Percentiles rank a stretch among this genome's conserved stretches.
These are phyloP conservation scores for Colletotrichum somersetense DNA, from an alignment of 2,329 filamentous ascomycete species.

Conservation along the genomic window DNA sequence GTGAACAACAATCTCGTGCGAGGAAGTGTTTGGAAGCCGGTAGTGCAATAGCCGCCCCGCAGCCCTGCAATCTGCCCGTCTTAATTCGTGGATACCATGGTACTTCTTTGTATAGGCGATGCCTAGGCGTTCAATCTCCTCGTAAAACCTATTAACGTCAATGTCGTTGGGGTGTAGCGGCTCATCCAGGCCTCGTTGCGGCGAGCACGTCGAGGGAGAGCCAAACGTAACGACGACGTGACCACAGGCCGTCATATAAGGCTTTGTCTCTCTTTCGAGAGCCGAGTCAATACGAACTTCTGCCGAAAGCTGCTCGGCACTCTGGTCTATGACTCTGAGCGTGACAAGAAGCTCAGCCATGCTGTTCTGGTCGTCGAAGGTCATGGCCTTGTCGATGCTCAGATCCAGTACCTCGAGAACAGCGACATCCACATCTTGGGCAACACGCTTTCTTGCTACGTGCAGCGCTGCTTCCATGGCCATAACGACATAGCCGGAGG, in stretches of 20 bases:
- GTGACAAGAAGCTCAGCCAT: slow-evolving; percentile 10
- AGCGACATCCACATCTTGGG: neutral
- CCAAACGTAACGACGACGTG: neutral
- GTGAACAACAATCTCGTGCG: neutral
- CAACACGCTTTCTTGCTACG: slow-evolving; percentile 51
- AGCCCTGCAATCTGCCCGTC: slow-evolving; percentile 2
- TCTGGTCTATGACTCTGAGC: slow-evolving; percentile 3
- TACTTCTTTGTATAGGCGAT: slow-evolving; percentile 11
- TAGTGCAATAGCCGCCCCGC: neutral
- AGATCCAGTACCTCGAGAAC: slow-evolving; percentile 13
- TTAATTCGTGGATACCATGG: slow-evolving; percentile 8
- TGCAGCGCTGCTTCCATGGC: slow-evolving; percentile 45
- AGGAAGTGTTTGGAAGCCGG: neutral
- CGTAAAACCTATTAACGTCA: slow-evolving; percentile 24
- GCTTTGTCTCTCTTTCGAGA: neutral
- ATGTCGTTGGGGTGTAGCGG: slow-evolving; percentile 8
- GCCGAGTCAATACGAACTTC: slow-evolving; percentile 6
- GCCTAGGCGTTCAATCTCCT: slow-evolving; percentile 12
- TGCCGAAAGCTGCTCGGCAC: neutral
- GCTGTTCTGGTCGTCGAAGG: slow-evolving; percentile 4
- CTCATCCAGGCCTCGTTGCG: neutral
- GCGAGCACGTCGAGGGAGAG: neutral
- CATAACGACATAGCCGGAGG: slow-evolving; percentile 58
- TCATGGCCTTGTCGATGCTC: slow-evolving; percentile 13
- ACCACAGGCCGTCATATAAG: neutral